A percentile compares a stretch with the other conserved stretches of the same genome.
Conservation (phyloP, 257 asterid genomes). For the Schizonepeta tenuifolia region DNA sequence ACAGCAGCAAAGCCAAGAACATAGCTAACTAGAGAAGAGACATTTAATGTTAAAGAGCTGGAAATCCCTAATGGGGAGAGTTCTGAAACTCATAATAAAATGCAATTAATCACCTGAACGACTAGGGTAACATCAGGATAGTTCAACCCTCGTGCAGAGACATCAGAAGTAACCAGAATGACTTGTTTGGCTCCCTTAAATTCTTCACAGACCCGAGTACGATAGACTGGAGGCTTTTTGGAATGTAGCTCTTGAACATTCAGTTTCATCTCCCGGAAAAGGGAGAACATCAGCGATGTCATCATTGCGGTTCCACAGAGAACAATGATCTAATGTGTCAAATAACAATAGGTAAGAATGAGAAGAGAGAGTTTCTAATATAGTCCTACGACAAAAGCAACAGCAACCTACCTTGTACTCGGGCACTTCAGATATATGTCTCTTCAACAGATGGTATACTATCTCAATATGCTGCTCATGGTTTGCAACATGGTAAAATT, state of each 20-base stretch:
- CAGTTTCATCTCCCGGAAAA: constrained; percentile 75
- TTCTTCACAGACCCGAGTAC: constrained; percentile 79
- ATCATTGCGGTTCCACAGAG: constrained; percentile 86
- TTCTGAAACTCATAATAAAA: not conserved
- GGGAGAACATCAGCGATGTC: constrained; percentile 82
- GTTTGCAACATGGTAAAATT: constrained; percentile 70
- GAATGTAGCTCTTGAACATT: constrained; percentile 84
- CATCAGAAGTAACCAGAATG: constrained; percentile 78
- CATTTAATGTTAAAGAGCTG: not conserved
- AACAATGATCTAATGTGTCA: constrained; percentile 65
- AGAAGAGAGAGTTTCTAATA: not conserved
- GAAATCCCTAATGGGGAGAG: not conserved
- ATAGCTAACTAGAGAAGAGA: not conserved
- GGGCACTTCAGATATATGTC: constrained; percentile 67
- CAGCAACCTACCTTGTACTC: constrained; percentile 72
- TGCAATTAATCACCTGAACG: constrained; percentile 57
- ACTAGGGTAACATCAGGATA: constrained; percentile 93
- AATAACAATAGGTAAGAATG: constrained; percentile 23
- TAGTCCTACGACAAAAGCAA: constrained; percentile 7
- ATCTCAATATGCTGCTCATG: constrained; percentile 75
- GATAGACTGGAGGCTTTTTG: constrained; percentile 72
- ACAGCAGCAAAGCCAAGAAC: constrained; percentile 12
- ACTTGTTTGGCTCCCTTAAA: constrained; percentile 76
- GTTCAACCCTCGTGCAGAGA: constrained; percentile 86
- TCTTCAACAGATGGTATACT: constrained; percentile 68